Evolutionary conservation across 2,329 filamentous ascomycete species (phyloP), one percentile per base, ranked within the genome.

Genomic region (Exophiala xenobiotica): DNA sequence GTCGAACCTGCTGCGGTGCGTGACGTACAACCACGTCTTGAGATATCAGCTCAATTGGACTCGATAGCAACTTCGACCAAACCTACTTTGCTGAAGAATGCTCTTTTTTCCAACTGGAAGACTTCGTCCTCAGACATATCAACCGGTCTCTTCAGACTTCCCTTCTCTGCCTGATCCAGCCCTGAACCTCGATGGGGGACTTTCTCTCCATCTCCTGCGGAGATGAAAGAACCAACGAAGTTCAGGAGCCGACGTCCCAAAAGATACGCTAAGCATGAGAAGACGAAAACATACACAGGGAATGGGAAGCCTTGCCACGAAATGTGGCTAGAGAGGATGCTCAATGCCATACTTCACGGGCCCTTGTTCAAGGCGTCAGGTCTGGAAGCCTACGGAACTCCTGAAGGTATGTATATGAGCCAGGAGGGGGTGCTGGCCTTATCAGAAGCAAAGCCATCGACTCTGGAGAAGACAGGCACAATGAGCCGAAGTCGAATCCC

Each of bases 71-170:
- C 71, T 82, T 73, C 46, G 79, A 22, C 19, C 16, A 20, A n/a
- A 39, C 39, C 12, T 66, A 72, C 74, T 62, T 75, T 75, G 58
- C 70, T 73, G 61, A 78, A 77, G 22, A 79, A 70, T 1, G 74
- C 73, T 24, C 77, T 71, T 45, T 69, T 67, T 60, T 79, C 76
- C 3, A 79, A 65, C 26, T 73, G 67, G 49, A 74, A 78, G 37
- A 73, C 65, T 20, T 72, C 68, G 9, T 66, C 66, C 23, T 70
- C 45, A 8, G 50, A 44, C 50, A 54, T 41, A 3, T 26, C 39
- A 19, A 51, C 50, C 9, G 46, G 41, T 29, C 42, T 52, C 33
- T 51, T 46, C 18, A 56, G 26, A 22, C 47, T 52, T 20, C 49
- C 57, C 27, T 53, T 56, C 26, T 58, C 54, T 6, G 49, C 54